Percentiles rank a stretch among this genome's conserved stretches.
These are phyloP conservation scores for Lavandula angustifolia DNA, from an alignment of 257 asterid species.

Conservation along the genomic window DNA sequence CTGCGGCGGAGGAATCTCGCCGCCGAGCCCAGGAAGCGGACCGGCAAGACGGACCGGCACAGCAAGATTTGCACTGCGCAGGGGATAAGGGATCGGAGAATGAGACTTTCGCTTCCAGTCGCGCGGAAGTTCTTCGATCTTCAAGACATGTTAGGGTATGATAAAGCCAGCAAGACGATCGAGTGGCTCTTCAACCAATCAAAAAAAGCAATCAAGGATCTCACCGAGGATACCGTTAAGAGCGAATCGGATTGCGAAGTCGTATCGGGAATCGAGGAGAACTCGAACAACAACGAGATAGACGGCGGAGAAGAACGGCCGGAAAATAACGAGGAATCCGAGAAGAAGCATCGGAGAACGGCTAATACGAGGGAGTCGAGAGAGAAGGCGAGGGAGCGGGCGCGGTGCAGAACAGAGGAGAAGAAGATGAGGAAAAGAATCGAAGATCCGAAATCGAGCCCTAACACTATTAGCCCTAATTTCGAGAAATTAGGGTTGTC, in stretches of 20 bases:
- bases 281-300: conserved; percentile 10
- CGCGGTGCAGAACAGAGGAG: conserved; percentile 57
- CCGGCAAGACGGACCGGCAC: conserved; percentile 65
- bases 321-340: conserved; percentile 2
- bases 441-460: conserved; percentile 18
- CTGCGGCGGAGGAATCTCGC: conserved; percentile 18
- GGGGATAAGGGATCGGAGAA: conserved; percentile 67
- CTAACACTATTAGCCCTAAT: conserved; percentile 3
- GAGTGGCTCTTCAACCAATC: conserved; percentile 74
- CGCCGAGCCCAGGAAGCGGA: conserved; percentile 37
- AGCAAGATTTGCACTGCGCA: conserved; percentile 81
- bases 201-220: conserved; percentile 59
- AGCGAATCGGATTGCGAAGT: conserved; percentile 53
- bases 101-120: conserved; percentile 67
- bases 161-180: conserved; percentile 74
- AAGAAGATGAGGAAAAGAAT: conserved; percentile 44
- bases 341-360: too few relatives aligned
- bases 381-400: conserved; percentile 56
- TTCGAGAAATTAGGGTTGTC: conserved; percentile 40
- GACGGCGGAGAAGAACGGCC: conserved; percentile 16
- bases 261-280: conserved; percentile 43
- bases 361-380: conserved; percentile 39
- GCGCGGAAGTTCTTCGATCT: conserved; percentile 77
- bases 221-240: conserved; percentile 28
- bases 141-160: conserved; percentile 75